Evolutionary conservation across 768 basidiomycete genomes (phyloP).

Genomic region (Arthromyces matolae): DNA sequence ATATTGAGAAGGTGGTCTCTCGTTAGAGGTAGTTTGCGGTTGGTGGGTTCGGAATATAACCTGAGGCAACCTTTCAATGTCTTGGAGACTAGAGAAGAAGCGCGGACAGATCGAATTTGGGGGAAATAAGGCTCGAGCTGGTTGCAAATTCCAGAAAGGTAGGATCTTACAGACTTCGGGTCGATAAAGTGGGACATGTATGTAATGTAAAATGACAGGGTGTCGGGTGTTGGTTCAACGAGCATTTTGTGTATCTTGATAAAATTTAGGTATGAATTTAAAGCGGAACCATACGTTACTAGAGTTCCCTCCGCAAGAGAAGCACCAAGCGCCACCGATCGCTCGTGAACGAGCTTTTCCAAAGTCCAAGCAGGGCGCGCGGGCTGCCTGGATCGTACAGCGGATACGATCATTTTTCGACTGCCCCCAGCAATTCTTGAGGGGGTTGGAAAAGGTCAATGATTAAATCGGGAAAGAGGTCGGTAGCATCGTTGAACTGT

Average conservation of each 20-base stretch:
- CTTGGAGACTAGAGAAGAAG: not conserved
- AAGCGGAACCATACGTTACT: not conserved
- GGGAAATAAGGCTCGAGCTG: slow-evolving; percentile 30
- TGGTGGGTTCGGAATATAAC: not conserved
- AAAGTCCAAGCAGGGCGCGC: no score
- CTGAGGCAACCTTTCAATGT: not conserved
- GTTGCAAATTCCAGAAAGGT: slow-evolving; percentile 37
- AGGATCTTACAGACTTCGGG: slow-evolving; percentile 19
- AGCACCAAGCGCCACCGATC: no score
- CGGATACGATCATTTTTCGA: slow-evolving; percentile 10
- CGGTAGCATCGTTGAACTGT: not conserved
- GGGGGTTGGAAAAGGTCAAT: slow-evolving; percentile 20
- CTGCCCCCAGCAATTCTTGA: slow-evolving; percentile 26
- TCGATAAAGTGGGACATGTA: slow-evolving; percentile 31
- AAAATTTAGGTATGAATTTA: not conserved
- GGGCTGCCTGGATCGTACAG: no score
- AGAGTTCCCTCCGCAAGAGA: no score
- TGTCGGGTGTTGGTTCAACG: slow-evolving; percentile 22
- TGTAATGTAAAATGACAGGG: slow-evolving; percentile 28
- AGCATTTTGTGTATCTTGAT: not conserved
- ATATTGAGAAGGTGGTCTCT: not conserved
- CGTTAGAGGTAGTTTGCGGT: not conserved
- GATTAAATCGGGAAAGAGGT: not conserved
- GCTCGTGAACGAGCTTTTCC: no score
- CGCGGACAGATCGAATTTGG: slow-evolving; percentile 17